These are phyloP conservation scores for Holtermanniella nyarrowii DNA, from an alignment of 768 basidiomycete species.

Conservation along the genomic window DNA sequence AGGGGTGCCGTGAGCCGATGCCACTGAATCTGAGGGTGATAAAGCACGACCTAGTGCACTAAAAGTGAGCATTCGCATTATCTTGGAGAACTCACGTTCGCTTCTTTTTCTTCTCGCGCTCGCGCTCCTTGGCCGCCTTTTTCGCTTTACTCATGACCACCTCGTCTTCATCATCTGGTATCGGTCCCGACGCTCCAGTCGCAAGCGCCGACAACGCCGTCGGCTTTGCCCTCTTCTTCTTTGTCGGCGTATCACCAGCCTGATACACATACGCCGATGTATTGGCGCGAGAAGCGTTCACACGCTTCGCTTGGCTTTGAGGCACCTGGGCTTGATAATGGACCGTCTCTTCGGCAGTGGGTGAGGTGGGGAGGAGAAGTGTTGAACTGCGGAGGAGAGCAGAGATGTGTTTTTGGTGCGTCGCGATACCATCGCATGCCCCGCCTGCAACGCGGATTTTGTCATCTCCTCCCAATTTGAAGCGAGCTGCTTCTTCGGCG, in stretches of 20 bases:
- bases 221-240: constrained; percentile 32
- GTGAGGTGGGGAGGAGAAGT: constrained; percentile 28
- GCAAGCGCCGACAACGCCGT: constrained; percentile 8
- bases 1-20: constrained; percentile 6
- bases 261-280: constrained; percentile 15
- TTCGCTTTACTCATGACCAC: constrained; percentile 12
- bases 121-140: not conserved
- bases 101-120: constrained; percentile 28
- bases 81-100: constrained; percentile 19
- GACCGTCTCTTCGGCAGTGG: constrained; percentile 15
- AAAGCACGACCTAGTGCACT: constrained; percentile 16
- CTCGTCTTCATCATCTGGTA: constrained; percentile 29
- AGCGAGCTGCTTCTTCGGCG: constrained; percentile 80
- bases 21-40: constrained; percentile 32
- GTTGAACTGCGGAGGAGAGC: constrained; percentile 37
- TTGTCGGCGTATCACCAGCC: constrained; percentile 30
- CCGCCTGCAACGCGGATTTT: constrained; percentile 90
- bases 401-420: constrained; percentile 39
- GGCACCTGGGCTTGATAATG: constrained; percentile 13
- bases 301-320: constrained; percentile 14
- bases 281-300: constrained; percentile 13
- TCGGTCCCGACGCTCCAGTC: not conserved
- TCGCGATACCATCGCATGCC: constrained; percentile 62
- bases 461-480: constrained; percentile 93
- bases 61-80: not conserved